Evolutionary conservation across 306 rosid species (phyloP), one percentile per base, ranked within the genome.

Genomic region (Cicer arietinum): DNA sequence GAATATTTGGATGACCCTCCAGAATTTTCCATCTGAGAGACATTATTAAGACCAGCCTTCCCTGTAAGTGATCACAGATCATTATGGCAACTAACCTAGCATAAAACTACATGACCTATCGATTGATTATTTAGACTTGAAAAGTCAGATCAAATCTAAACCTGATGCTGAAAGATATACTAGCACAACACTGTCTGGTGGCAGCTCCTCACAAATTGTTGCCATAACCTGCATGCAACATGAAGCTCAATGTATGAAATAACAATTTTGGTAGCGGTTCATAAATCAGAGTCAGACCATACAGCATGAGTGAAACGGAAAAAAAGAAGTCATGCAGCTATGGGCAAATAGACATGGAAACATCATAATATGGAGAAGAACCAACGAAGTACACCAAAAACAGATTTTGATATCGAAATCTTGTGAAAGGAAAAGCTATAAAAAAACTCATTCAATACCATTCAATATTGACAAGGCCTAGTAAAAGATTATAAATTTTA

Each of bases 151-250:
- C 40, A 86, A 74, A 77, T 64, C 53, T 61, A 71, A 70, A 95
- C 99, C 99, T 90, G 99, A 86, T 74, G 97, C 97, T 52, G 99
- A 89, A 57, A 95, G 86, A 81, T 95, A 92, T 61, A 92, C 73
- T 59, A 95, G 93, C 83, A 90, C 88, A 22, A 95, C 74, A 77
- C 98, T 77, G 85, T 95, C 98, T 57, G 89, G 85, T 53, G 89
- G 93, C 44, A 95, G 97, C 81, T 95, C 98, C 89, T 95, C 98
- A 58, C 96, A 95, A 81, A 92, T 85, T 73, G 98, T 92, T 11
- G 99, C 99, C 96, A 95, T 76, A 82, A 92, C 93, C 99, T 95
- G 88, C 56, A 51, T 16, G 64, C 64, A 81, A 82, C 78, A 56
- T 45, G 50, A 54, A 67, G 61, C 74, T 77, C 56, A 75, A 67